Evolutionary conservation across 495 filamentous ascomycete species (phyloP).

Genomic region (Penicillium desertorum): DNA sequence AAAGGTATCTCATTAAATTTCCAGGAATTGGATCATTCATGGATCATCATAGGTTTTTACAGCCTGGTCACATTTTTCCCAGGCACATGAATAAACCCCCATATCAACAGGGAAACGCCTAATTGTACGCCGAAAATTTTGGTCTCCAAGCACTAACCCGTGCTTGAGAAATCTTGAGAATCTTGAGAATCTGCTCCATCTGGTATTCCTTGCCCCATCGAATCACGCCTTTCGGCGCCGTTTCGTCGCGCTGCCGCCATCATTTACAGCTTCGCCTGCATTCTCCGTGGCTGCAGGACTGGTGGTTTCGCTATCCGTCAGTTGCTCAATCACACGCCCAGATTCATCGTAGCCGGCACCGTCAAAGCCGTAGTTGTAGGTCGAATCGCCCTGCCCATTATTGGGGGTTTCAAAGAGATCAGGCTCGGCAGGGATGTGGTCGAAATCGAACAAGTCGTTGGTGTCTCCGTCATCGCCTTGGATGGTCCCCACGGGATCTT

Average conservation of each 20-base stretch:
- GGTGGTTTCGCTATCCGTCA: slow-evolving; percentile 50
- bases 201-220: background rate
- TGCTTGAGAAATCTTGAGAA: background rate
- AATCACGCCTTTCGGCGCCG: slow-evolving; percentile 40
- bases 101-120: slow-evolving; percentile 11
- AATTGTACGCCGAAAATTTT: slow-evolving; percentile 1
- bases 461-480: slow-evolving; percentile 30
- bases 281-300: slow-evolving; percentile 40
- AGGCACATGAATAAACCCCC: background rate
- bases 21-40: slow-evolving; percentile 4
- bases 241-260: slow-evolving; percentile 36
- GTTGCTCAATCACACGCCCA: slow-evolving; percentile 43
- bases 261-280: slow-evolving; percentile 12
- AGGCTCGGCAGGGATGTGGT: slow-evolving; percentile 39
- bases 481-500: slow-evolving; percentile 12
- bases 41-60: slow-evolving; percentile 12
- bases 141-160: background rate
- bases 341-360: slow-evolving; percentile 32
- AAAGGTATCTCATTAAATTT: slow-evolving; percentile 12
- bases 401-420: slow-evolving; percentile 40
- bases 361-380: slow-evolving; percentile 36
- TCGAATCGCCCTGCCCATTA: slow-evolving; percentile 24
- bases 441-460: slow-evolving; percentile 46
- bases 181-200: background rate
- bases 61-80: background rate